These are phyloP conservation scores for Metschnikowia sp. DNA, from an alignment of 805 yeast species.

Conservation along the genomic window DNA sequence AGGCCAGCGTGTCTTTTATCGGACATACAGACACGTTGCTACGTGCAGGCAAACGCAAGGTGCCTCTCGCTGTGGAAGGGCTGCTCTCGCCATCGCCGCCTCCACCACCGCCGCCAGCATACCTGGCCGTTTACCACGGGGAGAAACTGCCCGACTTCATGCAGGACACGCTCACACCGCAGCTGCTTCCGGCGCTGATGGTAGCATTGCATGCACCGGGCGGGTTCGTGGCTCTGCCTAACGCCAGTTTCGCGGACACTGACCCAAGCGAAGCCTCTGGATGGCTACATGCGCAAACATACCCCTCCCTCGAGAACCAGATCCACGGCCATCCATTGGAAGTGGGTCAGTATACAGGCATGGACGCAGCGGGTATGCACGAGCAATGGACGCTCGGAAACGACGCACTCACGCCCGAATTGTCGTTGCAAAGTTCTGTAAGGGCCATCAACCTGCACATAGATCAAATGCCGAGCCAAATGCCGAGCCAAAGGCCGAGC, in stretches of 20 bases:
- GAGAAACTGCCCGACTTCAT: background rate
- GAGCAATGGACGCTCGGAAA: background rate
- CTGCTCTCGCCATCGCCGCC: conserved; percentile 4
- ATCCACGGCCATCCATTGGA: background rate
- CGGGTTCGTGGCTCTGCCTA: background rate
- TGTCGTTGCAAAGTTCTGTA: no score
- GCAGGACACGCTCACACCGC: conserved; percentile 3
- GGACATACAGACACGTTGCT: conserved; percentile 21
- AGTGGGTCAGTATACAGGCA: no score
- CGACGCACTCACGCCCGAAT: no score
- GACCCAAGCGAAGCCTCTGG: background rate
- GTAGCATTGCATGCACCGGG: background rate
- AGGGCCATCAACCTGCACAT: no score
- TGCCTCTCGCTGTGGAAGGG: background rate
- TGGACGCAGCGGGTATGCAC: background rate
- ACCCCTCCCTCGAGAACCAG: background rate
- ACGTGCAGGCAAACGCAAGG: background rate
- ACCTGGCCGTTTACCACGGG: background rate
- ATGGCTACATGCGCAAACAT: conserved; percentile 3
- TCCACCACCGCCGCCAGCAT: background rate
- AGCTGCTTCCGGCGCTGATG: conserved; percentile 5
- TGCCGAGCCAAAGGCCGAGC: background rate
- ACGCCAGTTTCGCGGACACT: background rate
- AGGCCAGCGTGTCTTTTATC: conserved; percentile 39
- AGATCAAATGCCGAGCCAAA: background rate